These are phyloP conservation scores for Glutinoglossum americanum DNA, from an alignment of 495 filamentous ascomycete genomes.

Conservation along the genomic window DNA sequence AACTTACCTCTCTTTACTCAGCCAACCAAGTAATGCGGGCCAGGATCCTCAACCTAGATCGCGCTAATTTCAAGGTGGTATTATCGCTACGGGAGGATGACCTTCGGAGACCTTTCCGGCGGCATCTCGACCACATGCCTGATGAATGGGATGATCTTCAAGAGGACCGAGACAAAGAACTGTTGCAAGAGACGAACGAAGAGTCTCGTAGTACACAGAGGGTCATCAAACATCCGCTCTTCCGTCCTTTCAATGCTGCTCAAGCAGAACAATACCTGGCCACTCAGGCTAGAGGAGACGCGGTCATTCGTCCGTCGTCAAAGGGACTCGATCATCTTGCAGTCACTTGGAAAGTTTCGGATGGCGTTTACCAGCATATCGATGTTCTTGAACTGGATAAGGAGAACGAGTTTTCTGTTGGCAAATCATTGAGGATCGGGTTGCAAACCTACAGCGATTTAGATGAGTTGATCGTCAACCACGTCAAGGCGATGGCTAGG, in stretches of 20 bases:
- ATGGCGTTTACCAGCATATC: slow-evolving; percentile 87
- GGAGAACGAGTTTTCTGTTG: slow-evolving; percentile 85
- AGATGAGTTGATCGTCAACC: slow-evolving; percentile 90
- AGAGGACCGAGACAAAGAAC: slow-evolving; percentile 58
- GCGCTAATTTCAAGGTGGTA: slow-evolving; percentile 57
- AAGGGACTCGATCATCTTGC: slow-evolving; percentile 88
- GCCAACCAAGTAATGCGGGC: slow-evolving; percentile 67
- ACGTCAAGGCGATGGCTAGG: slow-evolving; percentile 90
- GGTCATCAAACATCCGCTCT: slow-evolving; percentile 92
- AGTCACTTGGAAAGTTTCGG: slow-evolving; percentile 94
- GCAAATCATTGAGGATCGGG: slow-evolving; percentile 58
- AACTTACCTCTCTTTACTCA: slow-evolving; percentile 32
- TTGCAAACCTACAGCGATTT: slow-evolving; percentile 83
- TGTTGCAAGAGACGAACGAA: slow-evolving; percentile 61
- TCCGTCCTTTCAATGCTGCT: slow-evolving; percentile 73
- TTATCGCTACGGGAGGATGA: slow-evolving; percentile 66
- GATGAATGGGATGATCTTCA: slow-evolving; percentile 72
- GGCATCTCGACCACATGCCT: slow-evolving; percentile 41
- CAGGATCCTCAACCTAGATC: slow-evolving; percentile 68
- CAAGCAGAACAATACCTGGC: slow-evolving; percentile 90
- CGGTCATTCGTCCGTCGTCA: slow-evolving; percentile 84
- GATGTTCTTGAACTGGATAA: slow-evolving; percentile 94
- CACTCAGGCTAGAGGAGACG: slow-evolving; percentile 63
- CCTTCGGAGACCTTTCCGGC: slow-evolving; percentile 44
- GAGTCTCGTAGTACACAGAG: slow-evolving; percentile 60